A percentile compares a stretch with the other conserved stretches of the same genome.
phyloP scores from a whole-genome alignment of 345 rosid species.

The Hirschfeldia incana region DNA sequence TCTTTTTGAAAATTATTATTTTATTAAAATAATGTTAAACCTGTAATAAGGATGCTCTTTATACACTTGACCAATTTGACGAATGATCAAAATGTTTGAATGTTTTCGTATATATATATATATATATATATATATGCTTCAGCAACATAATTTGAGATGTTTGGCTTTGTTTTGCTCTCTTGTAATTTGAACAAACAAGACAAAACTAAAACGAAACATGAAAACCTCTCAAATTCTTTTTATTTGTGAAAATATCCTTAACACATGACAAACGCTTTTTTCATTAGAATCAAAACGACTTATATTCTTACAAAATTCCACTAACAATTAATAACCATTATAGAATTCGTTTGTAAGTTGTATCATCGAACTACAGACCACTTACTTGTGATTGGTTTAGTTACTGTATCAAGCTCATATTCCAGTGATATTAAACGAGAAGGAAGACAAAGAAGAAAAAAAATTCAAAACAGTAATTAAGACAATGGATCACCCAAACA shows the following conservation, averaged over 20 bases:
- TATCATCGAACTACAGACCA: not conserved
- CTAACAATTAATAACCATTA: not conserved
- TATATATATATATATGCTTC: too few species aligned
- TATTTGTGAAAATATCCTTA: not conserved
- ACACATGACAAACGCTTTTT: not conserved
- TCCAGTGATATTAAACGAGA: not conserved
- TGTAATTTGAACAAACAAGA: not conserved
- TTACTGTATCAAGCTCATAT: not conserved
- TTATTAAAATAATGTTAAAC: not conserved
- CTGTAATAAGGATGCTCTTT: not conserved
- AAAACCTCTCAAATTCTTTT: not conserved
- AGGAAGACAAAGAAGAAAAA: not conserved
- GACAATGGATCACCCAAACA: not conserved
- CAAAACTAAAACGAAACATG: not conserved
- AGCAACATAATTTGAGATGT: not conserved
- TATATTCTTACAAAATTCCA: not conserved
- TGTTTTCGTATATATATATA: not conserved
- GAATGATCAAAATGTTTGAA: not conserved
- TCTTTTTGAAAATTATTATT: not conserved
- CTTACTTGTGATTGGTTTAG: not conserved
- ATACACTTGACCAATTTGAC: not conserved
- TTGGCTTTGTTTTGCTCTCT: not conserved
- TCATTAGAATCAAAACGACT: not conserved
- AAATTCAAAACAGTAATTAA: not conserved
- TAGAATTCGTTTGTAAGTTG: constrained; percentile 7